Conservation (phyloP, 2,329 filamentous ascomycete species). For the Chrysosporium keratinophilum region DNA sequence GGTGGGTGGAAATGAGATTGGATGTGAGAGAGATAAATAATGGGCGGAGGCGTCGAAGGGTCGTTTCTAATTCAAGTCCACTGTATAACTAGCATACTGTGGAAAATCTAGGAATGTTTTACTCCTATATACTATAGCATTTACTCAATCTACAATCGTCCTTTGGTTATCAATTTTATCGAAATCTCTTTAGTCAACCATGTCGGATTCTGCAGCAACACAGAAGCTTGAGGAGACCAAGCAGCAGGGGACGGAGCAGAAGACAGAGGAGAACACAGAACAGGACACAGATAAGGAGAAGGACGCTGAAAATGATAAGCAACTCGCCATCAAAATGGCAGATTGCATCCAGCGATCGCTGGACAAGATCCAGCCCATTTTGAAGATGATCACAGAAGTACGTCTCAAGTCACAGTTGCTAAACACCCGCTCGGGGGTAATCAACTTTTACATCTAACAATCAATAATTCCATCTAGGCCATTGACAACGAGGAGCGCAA, state of each 20-base stretch:
- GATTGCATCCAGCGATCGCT: conserved; percentile 65
- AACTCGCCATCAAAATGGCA: conserved; percentile 68
- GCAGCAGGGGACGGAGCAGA: neutral
- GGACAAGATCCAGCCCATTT: conserved; percentile 72
- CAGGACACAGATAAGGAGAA: conserved; percentile 46
- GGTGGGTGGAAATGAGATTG: no score
- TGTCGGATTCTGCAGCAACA: conserved; percentile 6
- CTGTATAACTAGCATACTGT: no score
- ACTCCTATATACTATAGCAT: no score
- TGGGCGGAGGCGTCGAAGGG: no score
- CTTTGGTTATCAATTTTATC: no score
- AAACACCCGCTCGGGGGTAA: no score
- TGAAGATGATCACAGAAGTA: conserved; percentile 75
- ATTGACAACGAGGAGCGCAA: conserved; percentile 72
- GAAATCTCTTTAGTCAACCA: neutral
- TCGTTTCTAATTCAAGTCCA: no score
- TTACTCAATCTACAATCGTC: no score
- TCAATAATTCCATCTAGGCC: conserved; percentile 39
- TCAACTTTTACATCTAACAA: neutral
- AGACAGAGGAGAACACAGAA: conserved; percentile 23
- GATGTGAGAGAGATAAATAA: no score
- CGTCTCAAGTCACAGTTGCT: conserved; percentile 20
- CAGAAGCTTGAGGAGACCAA: conserved; percentile 6
- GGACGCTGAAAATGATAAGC: conserved; percentile 56
- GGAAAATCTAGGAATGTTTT: no score